phyloP scores from a whole-genome alignment of 2,329 filamentous ascomycete species.

The Microdochium trichocladiopsis region DNA sequence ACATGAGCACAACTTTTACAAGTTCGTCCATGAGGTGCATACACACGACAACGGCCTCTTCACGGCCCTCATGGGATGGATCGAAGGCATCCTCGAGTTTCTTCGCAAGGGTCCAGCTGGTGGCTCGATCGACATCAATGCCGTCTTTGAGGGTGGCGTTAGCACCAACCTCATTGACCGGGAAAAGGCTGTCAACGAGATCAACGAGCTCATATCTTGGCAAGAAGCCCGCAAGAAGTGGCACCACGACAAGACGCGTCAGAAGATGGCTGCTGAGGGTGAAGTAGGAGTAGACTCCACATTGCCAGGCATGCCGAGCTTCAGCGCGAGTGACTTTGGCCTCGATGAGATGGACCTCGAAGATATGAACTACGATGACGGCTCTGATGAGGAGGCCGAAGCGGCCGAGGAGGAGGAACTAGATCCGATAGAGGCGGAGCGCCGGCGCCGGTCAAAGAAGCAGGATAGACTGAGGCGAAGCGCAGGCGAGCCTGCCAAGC shows the following conservation, averaged over 20 bases:
- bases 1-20: slow-evolving; percentile 97
- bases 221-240: slow-evolving; percentile 94
- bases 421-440: slow-evolving; percentile 83
- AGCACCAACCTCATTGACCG: slow-evolving; percentile 63
- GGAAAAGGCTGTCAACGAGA: slow-evolving; percentile 67
- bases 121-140: slow-evolving; percentile 89
- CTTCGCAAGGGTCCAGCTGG: slow-evolving; percentile 78
- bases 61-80: slow-evolving; percentile 93
- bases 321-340: slow-evolving; percentile 83
- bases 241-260: slow-evolving; percentile 94
- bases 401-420: slow-evolving; percentile 70
- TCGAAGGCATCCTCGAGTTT: slow-evolving; percentile 92
- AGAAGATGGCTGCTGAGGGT: slow-evolving; percentile 95
- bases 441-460: slow-evolving; percentile 66
- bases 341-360: slow-evolving; percentile 80
- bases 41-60: slow-evolving; percentile 95
- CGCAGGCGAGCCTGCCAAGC: slow-evolving; percentile 80
- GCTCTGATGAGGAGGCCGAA: slow-evolving; percentile 57
- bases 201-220: slow-evolving; percentile 83
- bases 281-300: slow-evolving; percentile 38
- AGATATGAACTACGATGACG: slow-evolving; percentile 76
- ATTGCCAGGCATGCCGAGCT: slow-evolving; percentile 46
- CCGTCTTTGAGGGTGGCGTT: slow-evolving; percentile 75
- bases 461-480: slow-evolving; percentile 74
- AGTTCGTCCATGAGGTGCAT: slow-evolving; percentile 97